These are phyloP conservation scores for Erigeron canadensis DNA, from an alignment of 129 eudicot genomes.

Conservation along the genomic window DNA sequence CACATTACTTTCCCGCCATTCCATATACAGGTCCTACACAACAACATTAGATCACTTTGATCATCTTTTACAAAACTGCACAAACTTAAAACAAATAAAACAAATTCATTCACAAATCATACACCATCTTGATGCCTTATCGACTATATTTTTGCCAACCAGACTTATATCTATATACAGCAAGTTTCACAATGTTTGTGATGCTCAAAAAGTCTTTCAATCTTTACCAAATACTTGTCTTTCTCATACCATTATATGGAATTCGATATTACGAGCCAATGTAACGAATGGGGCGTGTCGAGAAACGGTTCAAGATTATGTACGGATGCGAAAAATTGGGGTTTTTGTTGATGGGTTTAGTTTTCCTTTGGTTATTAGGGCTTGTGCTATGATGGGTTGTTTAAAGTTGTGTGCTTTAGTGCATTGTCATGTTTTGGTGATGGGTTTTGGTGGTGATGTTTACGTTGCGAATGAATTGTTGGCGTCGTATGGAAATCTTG, in stretches of 20 bases:
- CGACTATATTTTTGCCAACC: constrained; percentile 49
- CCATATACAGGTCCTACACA: constrained; percentile 18
- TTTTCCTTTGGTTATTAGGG: constrained; percentile 62
- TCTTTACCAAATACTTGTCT: constrained; percentile 27
- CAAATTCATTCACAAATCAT: constrained; percentile 55
- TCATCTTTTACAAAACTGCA: constrained; percentile 45
- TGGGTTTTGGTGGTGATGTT: constrained; percentile 45
- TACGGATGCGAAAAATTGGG: constrained; percentile 41
- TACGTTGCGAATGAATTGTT: constrained; percentile 64
- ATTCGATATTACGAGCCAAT: constrained; percentile 67
- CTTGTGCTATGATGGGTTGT: constrained; percentile 49
- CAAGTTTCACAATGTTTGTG: constrained; percentile 31
- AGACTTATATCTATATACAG: constrained; percentile 51
- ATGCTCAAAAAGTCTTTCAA: constrained; percentile 59
- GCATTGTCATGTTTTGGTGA: constrained; percentile 53
- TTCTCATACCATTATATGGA: constrained; percentile 48
- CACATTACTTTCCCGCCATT: constrained; percentile 8
- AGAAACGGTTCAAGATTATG: constrained; percentile 43
- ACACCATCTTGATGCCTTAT: constrained; percentile 19
- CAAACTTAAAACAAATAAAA: constrained; percentile 34
- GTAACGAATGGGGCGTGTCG: constrained; percentile 27
- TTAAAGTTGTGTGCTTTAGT: constrained; percentile 30
- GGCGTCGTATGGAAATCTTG: constrained; percentile 56
- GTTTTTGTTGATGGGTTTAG: constrained; percentile 55
- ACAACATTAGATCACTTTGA: constrained; percentile 41